Evolutionary conservation across 2,329 filamentous ascomycete genomes (phyloP).

Genomic region (Cercospora sesami): DNA sequence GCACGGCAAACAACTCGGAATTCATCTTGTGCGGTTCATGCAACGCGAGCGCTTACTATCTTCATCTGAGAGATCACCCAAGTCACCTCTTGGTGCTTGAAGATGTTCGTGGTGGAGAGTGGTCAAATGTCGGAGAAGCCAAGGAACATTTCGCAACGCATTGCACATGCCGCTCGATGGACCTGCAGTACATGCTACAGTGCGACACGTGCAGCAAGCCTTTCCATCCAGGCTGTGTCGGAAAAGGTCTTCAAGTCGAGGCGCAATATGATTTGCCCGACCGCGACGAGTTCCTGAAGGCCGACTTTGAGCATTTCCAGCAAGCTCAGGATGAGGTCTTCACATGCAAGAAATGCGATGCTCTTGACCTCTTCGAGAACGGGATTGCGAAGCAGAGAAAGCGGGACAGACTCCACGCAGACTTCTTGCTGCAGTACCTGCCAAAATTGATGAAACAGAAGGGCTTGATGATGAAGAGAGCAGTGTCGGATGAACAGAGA

Average conservation of each 20-base stretch:
- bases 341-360: constrained; percentile 1
- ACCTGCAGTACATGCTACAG: constrained; percentile 16
- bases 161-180: constrained; percentile 17
- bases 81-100: constrained; percentile 1
- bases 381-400: constrained; percentile 1
- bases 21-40: constrained; percentile 2
- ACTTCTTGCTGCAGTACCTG: constrained; percentile 11
- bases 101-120: neutral
- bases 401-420: neutral
- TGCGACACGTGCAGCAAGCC: constrained; percentile 14
- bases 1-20: neutral
- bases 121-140: neutral
- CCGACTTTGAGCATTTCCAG: neutral
- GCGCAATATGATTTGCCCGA: constrained; percentile 4
- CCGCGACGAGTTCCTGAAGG: constrained; percentile 6
- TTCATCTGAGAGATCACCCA: neutral
- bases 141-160: neutral
- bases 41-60: neutral
- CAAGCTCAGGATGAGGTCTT: neutral
- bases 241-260: constrained; percentile 10
- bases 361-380: neutral
- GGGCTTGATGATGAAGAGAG: neutral
- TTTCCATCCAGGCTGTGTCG: constrained; percentile 22
- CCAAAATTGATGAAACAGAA: neutral
- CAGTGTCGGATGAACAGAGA: neutral